Base-by-base conservation (phyloP, 140 eudicot species). In the Stevia rebaudiana region DNA sequence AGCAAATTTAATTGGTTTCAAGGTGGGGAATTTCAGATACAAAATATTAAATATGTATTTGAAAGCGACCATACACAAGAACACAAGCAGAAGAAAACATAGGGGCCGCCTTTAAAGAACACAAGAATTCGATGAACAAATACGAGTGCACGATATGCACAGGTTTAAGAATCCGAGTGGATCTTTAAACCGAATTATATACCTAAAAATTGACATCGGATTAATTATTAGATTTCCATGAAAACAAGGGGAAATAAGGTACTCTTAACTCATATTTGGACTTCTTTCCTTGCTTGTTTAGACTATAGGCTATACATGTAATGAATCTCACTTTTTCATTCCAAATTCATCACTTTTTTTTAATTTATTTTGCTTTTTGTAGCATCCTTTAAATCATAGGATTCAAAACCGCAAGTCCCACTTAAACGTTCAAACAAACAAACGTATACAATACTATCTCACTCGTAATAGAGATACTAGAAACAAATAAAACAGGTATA, bases 41-140 rank as follows among this genome's bases (percentile, higher is more conserved):
- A 61, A 35, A 51, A 50, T 23, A 52, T 18, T 52, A 35, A 51
- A 50, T 23, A 52, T 18, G 64, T 39, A 57, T 74, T 46, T 52
- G 69, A 60, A 60, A 59, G 49, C 48, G 58, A 11, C 48, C 64
- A 36, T 44, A 16, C 42, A 41, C 22, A 43, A 15, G 74, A 74
- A 67, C 69, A 74, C 53, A 55, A 47, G 52, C 28, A 33, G 60
- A 70, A 33, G 60, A 21, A 61, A 47, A n/a, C n/a, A n/a, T 12
- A 0, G 24, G 56, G 63, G 59, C 23, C 37, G 5, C 75, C 43
- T 31, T 4, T 3, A 68, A 68, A 40, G 79, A 75, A 67, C 75
- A 75, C 79, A 68, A 39, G 56, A 31, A 52, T 55, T 28, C 30
- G 24, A 55, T 13, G 42, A 30, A 15, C 21, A 53, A 53, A 65